A percentile compares a stretch with the other conserved stretches of the same genome.
Conservation (phyloP, 768 basidiomycete genomes). For the Russula abietina region DNA sequence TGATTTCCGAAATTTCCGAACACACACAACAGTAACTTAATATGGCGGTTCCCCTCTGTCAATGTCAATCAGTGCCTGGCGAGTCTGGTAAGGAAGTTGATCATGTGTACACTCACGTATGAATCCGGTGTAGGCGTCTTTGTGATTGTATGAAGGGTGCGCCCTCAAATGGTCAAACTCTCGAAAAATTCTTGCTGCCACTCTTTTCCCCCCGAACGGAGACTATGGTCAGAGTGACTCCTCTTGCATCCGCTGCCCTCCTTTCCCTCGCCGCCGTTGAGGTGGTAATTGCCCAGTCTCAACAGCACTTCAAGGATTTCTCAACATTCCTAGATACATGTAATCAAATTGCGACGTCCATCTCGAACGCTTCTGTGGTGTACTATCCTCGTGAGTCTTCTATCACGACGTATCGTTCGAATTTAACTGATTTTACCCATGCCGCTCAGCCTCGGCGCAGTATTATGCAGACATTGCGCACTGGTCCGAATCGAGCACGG, state of each 20-base stretch:
- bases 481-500: constrained; percentile 14
- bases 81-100: too few relatives aligned
- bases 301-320: background rate
- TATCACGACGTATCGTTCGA: background rate
- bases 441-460: constrained; percentile 1
- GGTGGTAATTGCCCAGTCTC: background rate
- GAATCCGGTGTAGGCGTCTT: background rate
- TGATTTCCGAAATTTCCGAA: background rate
- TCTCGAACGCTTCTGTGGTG: constrained; percentile 7
- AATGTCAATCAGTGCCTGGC: background rate
- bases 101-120: background rate
- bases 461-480: constrained; percentile 19
- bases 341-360: background rate
- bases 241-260: background rate
- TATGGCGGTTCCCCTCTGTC: background rate
- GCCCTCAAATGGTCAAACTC: too few relatives aligned
- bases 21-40: too few relatives aligned
- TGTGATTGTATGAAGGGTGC: background rate
- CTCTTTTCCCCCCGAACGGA: background rate
- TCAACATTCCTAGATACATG: constrained; percentile 1
- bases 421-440: background rate
- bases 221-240: background rate
- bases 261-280: background rate
- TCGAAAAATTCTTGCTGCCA: background rate
- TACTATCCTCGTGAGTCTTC: constrained; percentile 9